Percentiles rank a stretch among this genome's conserved stretches.
Conservation (phyloP, 2,329 filamentous ascomycete genomes). For the Curvularia sp. region DNA sequence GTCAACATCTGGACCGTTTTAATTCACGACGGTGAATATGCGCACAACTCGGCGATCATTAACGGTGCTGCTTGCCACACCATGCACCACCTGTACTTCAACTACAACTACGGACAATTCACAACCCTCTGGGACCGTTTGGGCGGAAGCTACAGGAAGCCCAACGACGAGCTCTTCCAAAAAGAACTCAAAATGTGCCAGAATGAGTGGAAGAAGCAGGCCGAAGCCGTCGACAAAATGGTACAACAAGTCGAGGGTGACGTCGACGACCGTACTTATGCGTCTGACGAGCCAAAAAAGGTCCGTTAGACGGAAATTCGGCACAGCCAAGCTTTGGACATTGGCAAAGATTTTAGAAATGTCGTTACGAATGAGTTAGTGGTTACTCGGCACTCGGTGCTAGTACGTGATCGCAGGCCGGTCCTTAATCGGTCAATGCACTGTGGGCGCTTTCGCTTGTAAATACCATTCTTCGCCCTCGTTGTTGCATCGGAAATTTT, state of each 20-base stretch:
- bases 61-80: slow-evolving; percentile 96
- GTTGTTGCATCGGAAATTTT: slow-evolving; percentile 13
- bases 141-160: slow-evolving; percentile 84
- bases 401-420: slow-evolving; percentile 16
- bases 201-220: slow-evolving; percentile 79
- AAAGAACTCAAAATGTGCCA: slow-evolving; percentile 85
- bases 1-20: slow-evolving; percentile 98
- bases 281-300: slow-evolving; percentile 50
- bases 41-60: slow-evolving; percentile 86
- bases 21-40: slow-evolving; percentile 95
- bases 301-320: slow-evolving; percentile 1
- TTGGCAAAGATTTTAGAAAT: slow-evolving; percentile 1
- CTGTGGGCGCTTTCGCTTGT: slow-evolving; percentile 9
- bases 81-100: slow-evolving; percentile 78
- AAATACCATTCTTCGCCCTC: slow-evolving; percentile 17
- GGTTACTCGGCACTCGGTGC: neutral
- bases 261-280: slow-evolving; percentile 56
- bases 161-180: slow-evolving; percentile 83
- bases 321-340: neutral
- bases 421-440: slow-evolving; percentile 1
- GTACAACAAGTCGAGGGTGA: slow-evolving; percentile 74
- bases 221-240: slow-evolving; percentile 75
- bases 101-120: slow-evolving; percentile 90
- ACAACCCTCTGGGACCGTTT: slow-evolving; percentile 91
- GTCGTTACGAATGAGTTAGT: slow-evolving; percentile 15